Evolutionary conservation across 768 basidiomycete genomes (phyloP).

Genomic region (Mycena floridula): DNA sequence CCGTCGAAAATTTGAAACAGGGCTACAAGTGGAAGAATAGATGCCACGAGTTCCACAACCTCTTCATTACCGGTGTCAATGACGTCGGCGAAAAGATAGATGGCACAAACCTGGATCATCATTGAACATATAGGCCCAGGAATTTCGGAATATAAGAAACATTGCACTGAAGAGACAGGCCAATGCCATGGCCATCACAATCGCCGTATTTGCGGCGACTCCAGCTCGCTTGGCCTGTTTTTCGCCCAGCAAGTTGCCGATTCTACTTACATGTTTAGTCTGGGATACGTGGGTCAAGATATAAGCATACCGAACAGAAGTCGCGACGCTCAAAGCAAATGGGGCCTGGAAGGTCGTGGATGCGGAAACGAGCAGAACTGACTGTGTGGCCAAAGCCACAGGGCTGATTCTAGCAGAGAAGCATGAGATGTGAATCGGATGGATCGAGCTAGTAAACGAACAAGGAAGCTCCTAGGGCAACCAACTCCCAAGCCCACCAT

Average conservation of each 20-base stretch:
- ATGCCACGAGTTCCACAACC: conserved; percentile 55
- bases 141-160: conserved; percentile 54
- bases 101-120: no score
- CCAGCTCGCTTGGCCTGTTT: conserved; percentile 67
- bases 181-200: conserved; percentile 60
- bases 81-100: no score
- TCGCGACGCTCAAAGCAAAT: conserved; percentile 74
- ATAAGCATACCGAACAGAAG: conserved; percentile 52
- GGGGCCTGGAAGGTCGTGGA: conserved; percentile 81
- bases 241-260: conserved; percentile 87
- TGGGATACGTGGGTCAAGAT: neutral
- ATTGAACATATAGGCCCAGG: conserved; percentile 76
- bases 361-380: conserved; percentile 71
- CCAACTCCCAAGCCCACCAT: conserved; percentile 97
- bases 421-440: neutral
- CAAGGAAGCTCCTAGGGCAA: conserved; percentile 52
- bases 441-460: conserved; percentile 15
- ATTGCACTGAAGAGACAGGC: conserved; percentile 55
- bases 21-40: conserved; percentile 69
- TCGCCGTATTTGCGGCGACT: conserved; percentile 55
- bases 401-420: conserved; percentile 73
- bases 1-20: conserved; percentile 87
- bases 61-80: no score
- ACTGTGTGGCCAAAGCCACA: conserved; percentile 79
- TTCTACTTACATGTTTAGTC: conserved; percentile 31